A percentile compares a stretch with the other conserved stretches of the same genome.
phyloP scores from a whole-genome alignment of 108 stramenopile genomes.

The Bacterosira constricta region DNA sequence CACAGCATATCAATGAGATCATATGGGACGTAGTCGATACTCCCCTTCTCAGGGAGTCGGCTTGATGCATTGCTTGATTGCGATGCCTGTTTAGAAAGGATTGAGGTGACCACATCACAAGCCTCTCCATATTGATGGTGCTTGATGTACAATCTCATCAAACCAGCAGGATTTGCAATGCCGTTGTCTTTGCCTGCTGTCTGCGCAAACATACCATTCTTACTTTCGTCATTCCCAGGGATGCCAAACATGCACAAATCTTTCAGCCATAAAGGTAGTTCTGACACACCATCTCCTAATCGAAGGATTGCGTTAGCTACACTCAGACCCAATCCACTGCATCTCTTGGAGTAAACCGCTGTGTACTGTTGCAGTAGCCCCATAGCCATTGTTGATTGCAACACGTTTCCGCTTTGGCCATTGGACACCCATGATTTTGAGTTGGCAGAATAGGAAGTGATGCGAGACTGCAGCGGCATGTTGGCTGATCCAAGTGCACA shows the following conservation, averaged over 20 bases:
- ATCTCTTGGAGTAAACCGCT: slow-evolving; percentile 49
- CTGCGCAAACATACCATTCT: slow-evolving; percentile 58
- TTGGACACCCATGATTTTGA: slow-evolving; percentile 23
- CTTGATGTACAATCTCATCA: slow-evolving; percentile 68
- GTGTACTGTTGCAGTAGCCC: slow-evolving; percentile 57
- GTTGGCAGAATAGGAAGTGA: slow-evolving; percentile 11
- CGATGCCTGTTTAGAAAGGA: slow-evolving; percentile 32
- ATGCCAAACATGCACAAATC: slow-evolving; percentile 55
- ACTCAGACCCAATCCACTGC: slow-evolving; percentile 56
- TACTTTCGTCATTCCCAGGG: neutral
- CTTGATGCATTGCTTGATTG: slow-evolving; percentile 34
- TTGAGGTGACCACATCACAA: slow-evolving; percentile 57
- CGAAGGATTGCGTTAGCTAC: slow-evolving; percentile 64
- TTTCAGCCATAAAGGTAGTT: slow-evolving; percentile 79
- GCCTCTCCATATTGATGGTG: slow-evolving; percentile 68
- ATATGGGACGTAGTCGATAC: slow-evolving; percentile 82
- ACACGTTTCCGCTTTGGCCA: slow-evolving; percentile 7
- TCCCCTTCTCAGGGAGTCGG: slow-evolving; percentile 80
- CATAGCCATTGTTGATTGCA: slow-evolving; percentile 45
- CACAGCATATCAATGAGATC: slow-evolving; percentile 74
- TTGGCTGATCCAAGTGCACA: slow-evolving; percentile 13
- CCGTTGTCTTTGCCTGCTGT: slow-evolving; percentile 14
- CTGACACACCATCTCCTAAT: slow-evolving; percentile 13
- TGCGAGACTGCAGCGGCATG: neutral
- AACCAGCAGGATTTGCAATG: slow-evolving; percentile 62